phyloP scores from a whole-genome alignment of 495 filamentous ascomycete genomes.

The Chaetomium tenue region DNA sequence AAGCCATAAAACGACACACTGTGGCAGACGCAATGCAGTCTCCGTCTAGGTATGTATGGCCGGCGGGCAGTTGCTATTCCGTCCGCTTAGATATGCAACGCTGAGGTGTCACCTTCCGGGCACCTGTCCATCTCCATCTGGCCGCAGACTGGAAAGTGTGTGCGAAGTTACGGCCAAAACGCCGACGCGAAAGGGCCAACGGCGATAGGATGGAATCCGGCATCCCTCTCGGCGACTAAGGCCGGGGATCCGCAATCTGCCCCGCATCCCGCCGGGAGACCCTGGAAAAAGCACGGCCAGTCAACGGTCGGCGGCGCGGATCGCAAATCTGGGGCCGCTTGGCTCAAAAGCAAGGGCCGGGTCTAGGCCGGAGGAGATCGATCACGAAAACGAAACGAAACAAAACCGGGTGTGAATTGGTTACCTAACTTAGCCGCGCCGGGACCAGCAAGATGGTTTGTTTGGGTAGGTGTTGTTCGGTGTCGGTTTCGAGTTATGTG shows the following conservation, averaged over 20 bases:
- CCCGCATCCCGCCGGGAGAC: background rate
- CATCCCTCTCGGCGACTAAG: conserved; percentile 6
- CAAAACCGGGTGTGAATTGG: background rate
- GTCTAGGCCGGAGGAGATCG: background rate
- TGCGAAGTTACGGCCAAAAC: too few relatives aligned
- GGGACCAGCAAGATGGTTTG: background rate
- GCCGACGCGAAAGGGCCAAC: background rate
- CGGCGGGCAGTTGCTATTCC: background rate
- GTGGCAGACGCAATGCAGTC: background rate
- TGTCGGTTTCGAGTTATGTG: background rate
- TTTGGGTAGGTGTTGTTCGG: background rate
- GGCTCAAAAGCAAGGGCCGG: background rate
- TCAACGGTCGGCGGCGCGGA: conserved; percentile 13
- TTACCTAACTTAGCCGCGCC: conserved; percentile 6
- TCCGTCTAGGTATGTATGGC: background rate
- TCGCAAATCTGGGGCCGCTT: conserved; percentile 14
- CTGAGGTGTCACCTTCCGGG: conserved; percentile 3
- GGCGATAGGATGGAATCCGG: background rate
- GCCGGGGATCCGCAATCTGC: conserved; percentile 9
- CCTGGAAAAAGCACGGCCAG: conserved; percentile 8
- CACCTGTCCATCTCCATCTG: background rate
- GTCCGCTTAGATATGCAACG: background rate
- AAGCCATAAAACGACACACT: background rate
- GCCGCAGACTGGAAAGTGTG: too few relatives aligned
- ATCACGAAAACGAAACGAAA: background rate